Percentiles rank a stretch among this genome's conserved stretches.
These are phyloP conservation scores for Fomitopsis palustris DNA, from an alignment of 1,284 basidiomycete species.

Conservation along the genomic window DNA sequence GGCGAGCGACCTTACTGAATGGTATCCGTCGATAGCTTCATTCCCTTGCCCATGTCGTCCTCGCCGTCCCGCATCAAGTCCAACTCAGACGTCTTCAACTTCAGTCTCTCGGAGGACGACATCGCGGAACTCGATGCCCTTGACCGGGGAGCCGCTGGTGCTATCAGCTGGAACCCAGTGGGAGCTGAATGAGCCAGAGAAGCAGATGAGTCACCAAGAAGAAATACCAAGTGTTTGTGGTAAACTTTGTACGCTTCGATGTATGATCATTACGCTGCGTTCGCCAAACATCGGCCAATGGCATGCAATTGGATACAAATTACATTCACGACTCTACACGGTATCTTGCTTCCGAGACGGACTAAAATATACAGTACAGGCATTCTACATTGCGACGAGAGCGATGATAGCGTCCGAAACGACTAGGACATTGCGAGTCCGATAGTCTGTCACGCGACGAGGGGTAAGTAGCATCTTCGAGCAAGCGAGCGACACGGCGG, in stretches of 20 bases:
- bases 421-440: background rate
- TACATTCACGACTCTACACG: background rate
- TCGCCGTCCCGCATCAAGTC: constrained; percentile 42
- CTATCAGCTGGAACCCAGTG: constrained; percentile 47
- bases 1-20: background rate
- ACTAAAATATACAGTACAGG: background rate
- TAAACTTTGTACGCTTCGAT: no score
- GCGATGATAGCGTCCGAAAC: background rate
- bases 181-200: constrained; percentile 20
- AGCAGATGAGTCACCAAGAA: background rate
- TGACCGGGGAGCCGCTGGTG: constrained; percentile 42
- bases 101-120: constrained; percentile 45
- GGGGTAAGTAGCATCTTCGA: background rate
- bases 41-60: constrained; percentile 51
- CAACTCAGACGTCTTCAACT: constrained; percentile 52
- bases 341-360: background rate
- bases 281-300: no score
- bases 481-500: background rate
- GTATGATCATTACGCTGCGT: no score
- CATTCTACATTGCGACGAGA: background rate
- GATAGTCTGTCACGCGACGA: background rate
- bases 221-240: no score
- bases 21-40: constrained; percentile 28
- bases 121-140: constrained; percentile 44
- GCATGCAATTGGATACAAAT: background rate